These are phyloP conservation scores for Aureoboletus auriporus DNA, from an alignment of 768 basidiomycete genomes.

Conservation along the genomic window DNA sequence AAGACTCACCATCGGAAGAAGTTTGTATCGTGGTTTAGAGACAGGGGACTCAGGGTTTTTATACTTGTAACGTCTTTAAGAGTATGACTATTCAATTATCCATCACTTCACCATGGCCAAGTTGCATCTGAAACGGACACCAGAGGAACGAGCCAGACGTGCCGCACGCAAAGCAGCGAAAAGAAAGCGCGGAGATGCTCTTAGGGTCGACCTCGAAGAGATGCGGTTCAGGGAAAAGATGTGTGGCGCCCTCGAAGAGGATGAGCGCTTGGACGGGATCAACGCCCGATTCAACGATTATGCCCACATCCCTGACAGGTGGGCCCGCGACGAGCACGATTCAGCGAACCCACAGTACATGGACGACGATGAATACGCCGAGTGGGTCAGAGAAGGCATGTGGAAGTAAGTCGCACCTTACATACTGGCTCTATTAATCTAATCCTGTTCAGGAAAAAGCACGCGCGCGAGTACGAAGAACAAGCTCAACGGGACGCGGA, in stretches of 20 bases:
- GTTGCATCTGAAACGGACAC: constrained; percentile 60
- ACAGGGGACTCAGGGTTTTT: no score
- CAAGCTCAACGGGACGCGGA: constrained; percentile 52
- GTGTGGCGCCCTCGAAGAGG: constrained; percentile 67
- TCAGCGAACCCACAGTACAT: constrained; percentile 43
- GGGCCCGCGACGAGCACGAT: constrained; percentile 46
- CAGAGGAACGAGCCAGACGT: constrained; percentile 37
- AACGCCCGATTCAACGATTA: constrained; percentile 64
- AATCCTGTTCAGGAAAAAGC: constrained; percentile 49
- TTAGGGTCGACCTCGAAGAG: constrained; percentile 58
- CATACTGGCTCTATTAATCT: constrained; percentile 1
- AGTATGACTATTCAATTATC: constrained; percentile 15
- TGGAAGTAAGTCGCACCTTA: constrained; percentile 51
- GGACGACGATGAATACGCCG: constrained; percentile 86
- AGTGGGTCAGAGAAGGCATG: constrained; percentile 85
- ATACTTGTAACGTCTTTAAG: no score
- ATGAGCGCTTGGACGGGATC: constrained; percentile 61
- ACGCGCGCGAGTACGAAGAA: constrained; percentile 64
- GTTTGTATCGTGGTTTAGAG: no score
- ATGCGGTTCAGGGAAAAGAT: constrained; percentile 67
- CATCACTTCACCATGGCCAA: constrained; percentile 36
- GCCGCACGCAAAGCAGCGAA: constrained; percentile 48
- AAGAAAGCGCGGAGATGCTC: constrained; percentile 48
- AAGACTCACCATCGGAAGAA: no score
- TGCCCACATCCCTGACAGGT: constrained; percentile 69